Evolutionary conservation across 2,329 filamentous ascomycete species (phyloP).

Genomic region (Metarhizium brunneum): DNA sequence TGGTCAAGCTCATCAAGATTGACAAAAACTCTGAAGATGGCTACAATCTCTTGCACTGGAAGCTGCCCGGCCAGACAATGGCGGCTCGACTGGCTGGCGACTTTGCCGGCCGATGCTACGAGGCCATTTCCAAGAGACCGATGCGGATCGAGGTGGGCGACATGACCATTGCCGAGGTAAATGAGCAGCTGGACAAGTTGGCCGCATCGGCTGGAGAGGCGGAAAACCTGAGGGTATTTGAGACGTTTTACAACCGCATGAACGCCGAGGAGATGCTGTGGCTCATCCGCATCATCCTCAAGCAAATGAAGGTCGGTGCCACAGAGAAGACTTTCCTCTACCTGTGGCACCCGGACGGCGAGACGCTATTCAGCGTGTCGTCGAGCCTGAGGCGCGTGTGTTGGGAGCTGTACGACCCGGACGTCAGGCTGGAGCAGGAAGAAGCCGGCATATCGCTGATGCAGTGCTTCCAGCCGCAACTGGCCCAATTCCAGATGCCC

Average conservation of each 20-base stretch:
- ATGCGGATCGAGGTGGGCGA: conserved; percentile 64
- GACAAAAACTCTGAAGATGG: conserved; percentile 85
- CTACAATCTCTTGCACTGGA: conserved; percentile 82
- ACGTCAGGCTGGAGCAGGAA: conserved; percentile 62
- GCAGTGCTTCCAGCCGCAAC: conserved; percentile 93
- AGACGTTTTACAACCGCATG: conserved; percentile 82
- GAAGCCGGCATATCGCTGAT: conserved; percentile 71
- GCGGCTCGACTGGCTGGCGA: conserved; percentile 68
- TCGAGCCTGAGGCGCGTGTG: conserved; percentile 86
- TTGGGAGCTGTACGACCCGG: conserved; percentile 79
- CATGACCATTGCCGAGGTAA: conserved; percentile 85
- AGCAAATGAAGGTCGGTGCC: conserved; percentile 64
- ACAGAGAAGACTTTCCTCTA: conserved; percentile 85
- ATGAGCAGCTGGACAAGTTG: conserved; percentile 71
- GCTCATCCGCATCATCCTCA: conserved; percentile 87
- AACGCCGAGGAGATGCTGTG: conserved; percentile 89
- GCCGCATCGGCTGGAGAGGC: conserved; percentile 68
- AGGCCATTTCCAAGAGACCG: conserved; percentile 75
- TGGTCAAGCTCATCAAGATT: conserved; percentile 91
- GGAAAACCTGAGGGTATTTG: conserved; percentile 74
- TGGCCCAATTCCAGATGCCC: conserved; percentile 85
- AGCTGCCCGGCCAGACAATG: conserved; percentile 63
- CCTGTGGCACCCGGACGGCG: conserved; percentile 71
- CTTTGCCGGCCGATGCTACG: conserved; percentile 82
- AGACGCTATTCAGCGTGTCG: conserved; percentile 77